Evolutionary conservation across 2,329 filamentous ascomycete genomes (phyloP).

Genomic region (Penicillium sp.): DNA sequence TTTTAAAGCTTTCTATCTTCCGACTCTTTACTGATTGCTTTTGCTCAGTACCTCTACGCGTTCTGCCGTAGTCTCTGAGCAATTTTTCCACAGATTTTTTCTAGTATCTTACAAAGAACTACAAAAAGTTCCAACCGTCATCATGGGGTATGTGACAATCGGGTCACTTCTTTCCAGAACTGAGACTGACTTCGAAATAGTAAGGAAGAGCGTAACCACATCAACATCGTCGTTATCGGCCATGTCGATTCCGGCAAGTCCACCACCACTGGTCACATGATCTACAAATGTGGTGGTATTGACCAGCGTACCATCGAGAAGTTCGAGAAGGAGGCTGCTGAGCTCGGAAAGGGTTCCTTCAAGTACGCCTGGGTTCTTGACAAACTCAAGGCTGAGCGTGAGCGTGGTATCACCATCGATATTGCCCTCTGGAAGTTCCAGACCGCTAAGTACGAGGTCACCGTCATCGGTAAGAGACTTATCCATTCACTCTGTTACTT

Average conservation of each 20-base stretch:
- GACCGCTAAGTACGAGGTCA: constrained; percentile 96
- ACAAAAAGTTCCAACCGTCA: constrained; percentile 51
- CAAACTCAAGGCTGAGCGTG: constrained; percentile 99
- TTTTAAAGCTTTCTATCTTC: constrained; percentile 19
- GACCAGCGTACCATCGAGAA: constrained; percentile 99
- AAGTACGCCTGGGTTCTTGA: constrained; percentile 99
- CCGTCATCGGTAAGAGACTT: constrained; percentile 76
- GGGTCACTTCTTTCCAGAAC: no score
- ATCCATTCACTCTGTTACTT: background rate
- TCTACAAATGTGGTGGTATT: constrained; percentile 99
- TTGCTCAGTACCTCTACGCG: constrained; percentile 52
- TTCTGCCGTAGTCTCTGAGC: constrained; percentile 52
- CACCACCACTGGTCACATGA: constrained; percentile 92
- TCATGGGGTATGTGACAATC: constrained; percentile 57
- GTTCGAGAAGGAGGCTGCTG: constrained; percentile 99
- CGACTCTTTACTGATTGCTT: constrained; percentile 22
- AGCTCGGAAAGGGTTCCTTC: constrained; percentile 99
- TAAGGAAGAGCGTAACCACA: constrained; percentile 94
- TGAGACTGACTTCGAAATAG: constrained; percentile 45
- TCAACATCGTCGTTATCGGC: constrained; percentile 98
- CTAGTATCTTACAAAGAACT: constrained; percentile 50
- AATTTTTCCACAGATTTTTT: constrained; percentile 39
- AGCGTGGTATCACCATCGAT: constrained; percentile 99
- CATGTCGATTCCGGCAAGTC: constrained; percentile 99
- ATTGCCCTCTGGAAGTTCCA: constrained; percentile 99